phyloP scores from a whole-genome alignment of 768 basidiomycete species.

The Rhodotorula babjevae region DNA sequence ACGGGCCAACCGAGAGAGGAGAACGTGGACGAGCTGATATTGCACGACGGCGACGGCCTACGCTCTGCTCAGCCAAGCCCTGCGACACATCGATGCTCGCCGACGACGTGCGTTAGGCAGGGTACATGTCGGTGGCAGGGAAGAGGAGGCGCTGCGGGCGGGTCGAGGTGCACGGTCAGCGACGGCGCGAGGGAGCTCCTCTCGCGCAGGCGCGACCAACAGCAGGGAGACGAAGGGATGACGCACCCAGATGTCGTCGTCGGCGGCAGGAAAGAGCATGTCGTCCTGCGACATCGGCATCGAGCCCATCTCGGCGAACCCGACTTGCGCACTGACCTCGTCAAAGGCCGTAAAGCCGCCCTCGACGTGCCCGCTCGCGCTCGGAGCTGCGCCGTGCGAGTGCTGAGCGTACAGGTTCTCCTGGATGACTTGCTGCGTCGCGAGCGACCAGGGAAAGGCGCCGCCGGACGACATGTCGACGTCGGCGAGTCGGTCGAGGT shows the following conservation, averaged over 20 bases:
- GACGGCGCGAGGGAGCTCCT: neutral
- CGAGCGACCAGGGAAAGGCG: neutral
- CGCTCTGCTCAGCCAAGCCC: neutral
- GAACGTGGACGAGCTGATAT: too few relatives aligned
- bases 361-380: neutral
- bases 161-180: too few relatives aligned
- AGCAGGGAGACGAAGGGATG: too few relatives aligned
- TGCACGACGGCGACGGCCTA: too few relatives aligned
- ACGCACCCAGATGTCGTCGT: neutral
- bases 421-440: neutral
- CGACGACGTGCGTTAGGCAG: too few relatives aligned
- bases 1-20: too few relatives aligned
- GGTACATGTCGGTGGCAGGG: neutral
- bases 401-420: neutral
- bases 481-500: neutral
- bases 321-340: too few relatives aligned
- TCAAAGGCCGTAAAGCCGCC: neutral
- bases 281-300: neutral
- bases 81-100: too few relatives aligned
- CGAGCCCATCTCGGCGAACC: neutral
- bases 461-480: too few relatives aligned
- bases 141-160: neutral
- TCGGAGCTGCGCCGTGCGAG: neutral
- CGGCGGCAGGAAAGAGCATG: neutral
- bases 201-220: too few relatives aligned